A percentile compares a stretch with the other conserved stretches of the same genome.
These are phyloP conservation scores for Persicaria tinctoria DNA, from an alignment of 148 eudicot genomes.

Conservation along the genomic window DNA sequence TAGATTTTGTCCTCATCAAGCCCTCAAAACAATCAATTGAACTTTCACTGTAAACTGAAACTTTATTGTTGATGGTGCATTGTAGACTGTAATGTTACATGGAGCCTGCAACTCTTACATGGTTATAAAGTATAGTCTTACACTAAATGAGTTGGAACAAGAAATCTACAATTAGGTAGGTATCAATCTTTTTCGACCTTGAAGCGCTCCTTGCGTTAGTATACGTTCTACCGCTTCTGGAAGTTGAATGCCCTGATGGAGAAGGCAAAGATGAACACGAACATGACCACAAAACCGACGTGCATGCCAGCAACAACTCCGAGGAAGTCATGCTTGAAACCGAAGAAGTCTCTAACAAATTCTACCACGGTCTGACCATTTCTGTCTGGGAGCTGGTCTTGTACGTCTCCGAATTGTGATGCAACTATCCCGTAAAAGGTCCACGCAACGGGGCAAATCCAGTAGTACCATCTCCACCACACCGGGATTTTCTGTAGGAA, in stretches of 20 bases:
- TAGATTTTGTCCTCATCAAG: no score
- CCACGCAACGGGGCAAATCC: slow-evolving; percentile 28
- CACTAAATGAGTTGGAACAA: not conserved
- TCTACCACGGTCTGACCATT: slow-evolving; percentile 16
- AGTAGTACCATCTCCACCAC: slow-evolving; percentile 53
- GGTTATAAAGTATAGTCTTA: not conserved
- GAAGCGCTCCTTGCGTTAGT: not conserved
- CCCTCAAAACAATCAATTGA: no score
- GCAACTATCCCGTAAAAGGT: slow-evolving; percentile 31
- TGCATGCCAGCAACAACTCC: slow-evolving; percentile 23
- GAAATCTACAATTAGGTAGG: not conserved
- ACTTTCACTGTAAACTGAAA: no score
- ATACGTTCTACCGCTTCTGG: slow-evolving; percentile 26
- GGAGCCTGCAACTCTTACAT: not conserved
- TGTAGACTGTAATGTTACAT: no score
- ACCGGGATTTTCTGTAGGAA: slow-evolving; percentile 31
- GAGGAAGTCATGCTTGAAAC: slow-evolving; percentile 26
- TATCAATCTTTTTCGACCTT: not conserved
- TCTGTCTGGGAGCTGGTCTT: not conserved
- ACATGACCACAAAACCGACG: slow-evolving; percentile 19
- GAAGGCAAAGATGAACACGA: slow-evolving; percentile 34
- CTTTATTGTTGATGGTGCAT: no score
- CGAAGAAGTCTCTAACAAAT: slow-evolving; percentile 18
- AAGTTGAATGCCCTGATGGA: slow-evolving; percentile 35
- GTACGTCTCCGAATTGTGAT: slow-evolving; percentile 32